Conservation (phyloP, 192 early-diverging fungal species). For the Geosiphon pyriformis region DNA sequence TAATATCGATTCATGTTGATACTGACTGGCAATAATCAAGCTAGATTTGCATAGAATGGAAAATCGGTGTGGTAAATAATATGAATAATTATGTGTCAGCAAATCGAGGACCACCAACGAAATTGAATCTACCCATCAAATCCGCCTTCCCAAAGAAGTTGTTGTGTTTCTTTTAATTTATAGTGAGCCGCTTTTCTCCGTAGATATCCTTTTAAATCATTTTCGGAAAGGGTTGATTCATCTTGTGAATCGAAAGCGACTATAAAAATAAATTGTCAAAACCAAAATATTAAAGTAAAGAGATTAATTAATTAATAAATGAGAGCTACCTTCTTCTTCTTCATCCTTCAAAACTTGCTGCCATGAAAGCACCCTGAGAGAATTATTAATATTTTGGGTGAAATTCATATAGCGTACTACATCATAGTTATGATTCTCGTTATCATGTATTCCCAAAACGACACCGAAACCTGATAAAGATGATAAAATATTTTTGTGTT, state of each 20-base stretch:
- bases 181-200: slow-evolving; percentile 48
- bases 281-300: slow-evolving; percentile 4
- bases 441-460: slow-evolving; percentile 69
- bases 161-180: slow-evolving; percentile 43
- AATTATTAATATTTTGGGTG: slow-evolving; percentile 40
- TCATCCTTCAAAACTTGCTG: slow-evolving; percentile 52
- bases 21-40: slow-evolving; percentile 77
- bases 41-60: slow-evolving; percentile 29
- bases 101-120: not conserved
- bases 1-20: slow-evolving; percentile 66
- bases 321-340: slow-evolving; percentile 39
- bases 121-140: slow-evolving; percentile 58
- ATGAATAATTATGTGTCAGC: not conserved
- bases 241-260: slow-evolving; percentile 52
- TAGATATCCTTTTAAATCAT: slow-evolving; percentile 48
- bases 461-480: slow-evolving; percentile 43
- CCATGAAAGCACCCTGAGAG: slow-evolving; percentile 68
- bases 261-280: slow-evolving; percentile 15
- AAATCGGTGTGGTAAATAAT: slow-evolving; percentile 2
- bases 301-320: not conserved
- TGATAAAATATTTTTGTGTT: not conserved
- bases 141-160: slow-evolving; percentile 48
- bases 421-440: slow-evolving; percentile 68
- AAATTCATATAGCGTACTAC: slow-evolving; percentile 75
- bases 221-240: slow-evolving; percentile 40